These are phyloP conservation scores for Poronia punctata DNA, from an alignment of 495 filamentous ascomycete genomes.

Conservation along the genomic window DNA sequence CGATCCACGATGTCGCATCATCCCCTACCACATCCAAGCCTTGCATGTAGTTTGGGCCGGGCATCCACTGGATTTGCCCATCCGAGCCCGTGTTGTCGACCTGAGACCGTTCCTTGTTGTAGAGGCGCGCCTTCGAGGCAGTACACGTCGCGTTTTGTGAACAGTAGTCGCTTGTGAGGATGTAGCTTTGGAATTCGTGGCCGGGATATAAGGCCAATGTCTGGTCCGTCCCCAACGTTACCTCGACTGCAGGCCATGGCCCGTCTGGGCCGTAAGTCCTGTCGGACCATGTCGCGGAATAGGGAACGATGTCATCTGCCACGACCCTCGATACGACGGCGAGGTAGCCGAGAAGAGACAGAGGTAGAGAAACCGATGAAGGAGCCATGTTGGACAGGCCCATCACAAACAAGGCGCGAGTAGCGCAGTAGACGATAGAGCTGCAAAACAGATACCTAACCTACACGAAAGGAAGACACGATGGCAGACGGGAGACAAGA, in stretches of 20 bases:
- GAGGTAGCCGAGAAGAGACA: constrained; percentile 23
- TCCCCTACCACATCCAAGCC: constrained; percentile 16
- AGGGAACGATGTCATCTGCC: constrained; percentile 11
- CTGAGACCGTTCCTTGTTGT: constrained; percentile 20
- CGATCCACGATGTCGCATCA: constrained; percentile 16
- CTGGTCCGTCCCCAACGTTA: constrained; percentile 22
- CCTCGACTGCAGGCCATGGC: constrained; percentile 30
- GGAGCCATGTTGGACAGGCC: constrained; percentile 14
- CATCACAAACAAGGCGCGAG: constrained; percentile 6
- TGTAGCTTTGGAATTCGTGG: constrained; percentile 19
- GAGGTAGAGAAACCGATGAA: constrained; percentile 13
- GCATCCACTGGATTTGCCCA: constrained; percentile 11
- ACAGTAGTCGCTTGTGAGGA: constrained; percentile 26
- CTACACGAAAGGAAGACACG: neutral
- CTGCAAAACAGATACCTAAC: constrained; percentile 2
- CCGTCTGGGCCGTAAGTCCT: constrained; percentile 29
- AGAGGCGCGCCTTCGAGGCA: constrained; percentile 18
- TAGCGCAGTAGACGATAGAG: neutral
- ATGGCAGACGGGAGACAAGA: neutral
- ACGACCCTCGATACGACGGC: constrained; percentile 8
- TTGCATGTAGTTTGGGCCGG: constrained; percentile 17
- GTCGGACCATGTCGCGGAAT: constrained; percentile 22
- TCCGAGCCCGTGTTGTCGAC: constrained; percentile 21
- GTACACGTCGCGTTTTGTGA: constrained; percentile 19
- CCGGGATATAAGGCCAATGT: constrained; percentile 30